Evolutionary conservation across 768 basidiomycete genomes (phyloP).

Genomic region (Gyrodon lividus): DNA sequence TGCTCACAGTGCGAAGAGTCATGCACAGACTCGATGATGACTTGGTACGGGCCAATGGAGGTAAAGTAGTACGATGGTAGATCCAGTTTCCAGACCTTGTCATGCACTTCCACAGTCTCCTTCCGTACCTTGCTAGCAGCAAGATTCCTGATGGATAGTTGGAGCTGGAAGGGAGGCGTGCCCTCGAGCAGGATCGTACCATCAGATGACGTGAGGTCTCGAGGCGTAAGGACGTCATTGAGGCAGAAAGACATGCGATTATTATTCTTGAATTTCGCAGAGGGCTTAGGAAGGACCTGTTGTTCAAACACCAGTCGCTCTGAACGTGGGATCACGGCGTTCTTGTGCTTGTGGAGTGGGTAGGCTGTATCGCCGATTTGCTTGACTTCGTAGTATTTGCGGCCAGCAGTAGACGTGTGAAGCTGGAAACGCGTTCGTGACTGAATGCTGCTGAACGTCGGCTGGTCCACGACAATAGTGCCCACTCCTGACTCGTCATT

Average conservation of each 20-base stretch:
- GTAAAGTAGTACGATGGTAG: slow-evolving; percentile 70
- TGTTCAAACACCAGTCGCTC: slow-evolving; percentile 81
- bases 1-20: slow-evolving; percentile 86
- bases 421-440: slow-evolving; percentile 77
- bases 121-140: slow-evolving; percentile 64
- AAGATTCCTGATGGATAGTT: slow-evolving; percentile 73
- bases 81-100: slow-evolving; percentile 66
- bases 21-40: slow-evolving; percentile 72
- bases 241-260: slow-evolving; percentile 74
- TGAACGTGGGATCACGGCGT: slow-evolving; percentile 61
- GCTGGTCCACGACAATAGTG: slow-evolving; percentile 70
- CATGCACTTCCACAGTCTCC: slow-evolving; percentile 51
- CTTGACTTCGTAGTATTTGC: slow-evolving; percentile 87
- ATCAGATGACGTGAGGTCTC: slow-evolving; percentile 52
- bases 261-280: slow-evolving; percentile 70
- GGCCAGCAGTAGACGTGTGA: slow-evolving; percentile 72
- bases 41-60: slow-evolving; percentile 77
- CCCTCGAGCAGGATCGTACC: slow-evolving; percentile 69
- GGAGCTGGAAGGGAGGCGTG: slow-evolving; percentile 79
- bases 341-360: slow-evolving; percentile 66
- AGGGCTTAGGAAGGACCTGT: slow-evolving; percentile 77
- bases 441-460: slow-evolving; percentile 83
- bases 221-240: slow-evolving; percentile 60
- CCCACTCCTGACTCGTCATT: slow-evolving; percentile 67
- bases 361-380: slow-evolving; percentile 86